A percentile compares a stretch with the other conserved stretches of the same genome.
Evolutionary conservation across 768 basidiomycete species (phyloP).

Genomic region (Coprinopsis cinerea): DNA sequence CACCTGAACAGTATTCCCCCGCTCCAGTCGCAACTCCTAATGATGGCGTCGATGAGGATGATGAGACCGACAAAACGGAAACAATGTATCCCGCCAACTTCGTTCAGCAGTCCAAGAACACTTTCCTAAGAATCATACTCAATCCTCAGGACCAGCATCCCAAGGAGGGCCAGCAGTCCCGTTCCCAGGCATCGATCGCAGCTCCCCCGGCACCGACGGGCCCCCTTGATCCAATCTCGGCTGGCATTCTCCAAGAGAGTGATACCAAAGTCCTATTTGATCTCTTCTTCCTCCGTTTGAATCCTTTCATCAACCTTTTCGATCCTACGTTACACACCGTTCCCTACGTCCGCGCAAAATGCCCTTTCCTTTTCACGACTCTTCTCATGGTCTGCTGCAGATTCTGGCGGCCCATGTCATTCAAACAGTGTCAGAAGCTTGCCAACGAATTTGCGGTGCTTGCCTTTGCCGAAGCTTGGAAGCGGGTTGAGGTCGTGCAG

Average conservation of each 20-base stretch:
- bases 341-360: slow-evolving; percentile 71
- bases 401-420: slow-evolving; percentile 69
- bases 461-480: slow-evolving; percentile 74
- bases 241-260: slow-evolving; percentile 63
- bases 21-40: slow-evolving; percentile 28
- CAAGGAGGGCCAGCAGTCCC: not conserved
- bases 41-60: slow-evolving; percentile 60
- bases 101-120: slow-evolving; percentile 67
- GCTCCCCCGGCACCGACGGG: slow-evolving; percentile 30
- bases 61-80: slow-evolving; percentile 54
- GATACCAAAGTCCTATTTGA: slow-evolving; percentile 73
- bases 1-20: slow-evolving; percentile 7
- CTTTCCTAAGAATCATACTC: slow-evolving; percentile 80
- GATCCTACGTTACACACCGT: slow-evolving; percentile 83
- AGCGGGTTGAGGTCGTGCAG: slow-evolving; percentile 82
- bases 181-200: not conserved
- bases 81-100: slow-evolving; percentile 68
- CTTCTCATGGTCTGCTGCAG: slow-evolving; percentile 82
- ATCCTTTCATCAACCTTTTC: slow-evolving; percentile 86
- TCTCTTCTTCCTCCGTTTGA: slow-evolving; percentile 73
- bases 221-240: slow-evolving; percentile 62
- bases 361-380: slow-evolving; percentile 79
- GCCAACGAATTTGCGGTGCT: slow-evolving; percentile 70
- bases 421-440: slow-evolving; percentile 62
- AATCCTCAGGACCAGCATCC: slow-evolving; percentile 55